Conservation (phyloP, 2,329 filamentous ascomycete genomes). For the Diplodia scrobiculata region DNA sequence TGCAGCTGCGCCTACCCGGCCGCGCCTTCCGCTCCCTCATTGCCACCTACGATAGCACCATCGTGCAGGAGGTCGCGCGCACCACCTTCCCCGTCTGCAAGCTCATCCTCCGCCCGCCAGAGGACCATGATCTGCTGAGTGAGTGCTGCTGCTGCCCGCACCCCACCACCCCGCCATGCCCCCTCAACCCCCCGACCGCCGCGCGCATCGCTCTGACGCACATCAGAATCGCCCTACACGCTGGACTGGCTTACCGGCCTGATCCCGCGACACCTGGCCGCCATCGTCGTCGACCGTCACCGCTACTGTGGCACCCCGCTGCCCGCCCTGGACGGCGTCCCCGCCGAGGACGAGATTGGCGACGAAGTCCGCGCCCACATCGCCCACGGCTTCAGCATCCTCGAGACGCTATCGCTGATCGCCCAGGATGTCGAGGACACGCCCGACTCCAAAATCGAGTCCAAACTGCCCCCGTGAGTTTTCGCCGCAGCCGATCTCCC, state of each 20-base stretch:
- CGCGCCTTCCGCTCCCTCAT: conserved; percentile 35
- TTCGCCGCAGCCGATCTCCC: neutral
- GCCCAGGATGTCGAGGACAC: conserved; percentile 33
- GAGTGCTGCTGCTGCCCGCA: neutral
- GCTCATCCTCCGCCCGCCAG: conserved; percentile 22
- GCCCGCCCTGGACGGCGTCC: conserved; percentile 35
- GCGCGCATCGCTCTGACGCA: conserved; percentile 4
- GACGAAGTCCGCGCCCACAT: conserved; percentile 37
- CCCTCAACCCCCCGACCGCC: neutral
- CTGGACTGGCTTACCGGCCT: conserved; percentile 36
- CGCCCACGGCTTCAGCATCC: conserved; percentile 38
- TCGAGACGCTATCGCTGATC: conserved; percentile 36
- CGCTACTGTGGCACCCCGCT: conserved; percentile 31
- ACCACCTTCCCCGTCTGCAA: conserved; percentile 36
- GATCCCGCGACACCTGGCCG: conserved; percentile 38
- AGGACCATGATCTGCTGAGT: conserved; percentile 24
- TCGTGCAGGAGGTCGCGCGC: conserved; percentile 37
- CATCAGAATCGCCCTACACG: conserved; percentile 16
- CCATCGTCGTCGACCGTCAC: conserved; percentile 39
- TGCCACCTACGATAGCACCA: conserved; percentile 36
- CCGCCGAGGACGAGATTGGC: conserved; percentile 39
- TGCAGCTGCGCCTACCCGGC: conserved; percentile 34
- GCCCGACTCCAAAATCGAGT: conserved; percentile 30
- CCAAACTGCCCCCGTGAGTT: conserved; percentile 25
- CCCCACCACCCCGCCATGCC: conserved; percentile 10